Percentiles rank a stretch among this genome's conserved stretches.
phyloP scores from a whole-genome alignment of 148 eudicot genomes.

The Silene uniflora region DNA sequence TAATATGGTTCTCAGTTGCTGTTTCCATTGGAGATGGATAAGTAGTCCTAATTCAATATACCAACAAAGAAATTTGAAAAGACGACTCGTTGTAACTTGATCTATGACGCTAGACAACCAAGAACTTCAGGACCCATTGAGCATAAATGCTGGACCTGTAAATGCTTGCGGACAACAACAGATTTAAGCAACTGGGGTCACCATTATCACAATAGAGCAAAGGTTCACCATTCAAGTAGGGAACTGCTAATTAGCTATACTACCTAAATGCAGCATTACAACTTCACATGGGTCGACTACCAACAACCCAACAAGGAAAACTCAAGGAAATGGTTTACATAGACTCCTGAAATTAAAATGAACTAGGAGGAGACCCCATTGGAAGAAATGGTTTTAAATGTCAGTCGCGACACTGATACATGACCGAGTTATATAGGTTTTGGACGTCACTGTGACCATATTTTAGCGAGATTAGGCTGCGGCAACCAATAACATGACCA shows the following conservation, averaged over 20 bases:
- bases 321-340: constrained; percentile 2
- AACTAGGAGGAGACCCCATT: background rate
- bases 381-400: too few relatives aligned
- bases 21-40: background rate
- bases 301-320: background rate
- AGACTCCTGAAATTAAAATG: background rate
- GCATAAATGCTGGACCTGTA: background rate
- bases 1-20: background rate
- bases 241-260: background rate
- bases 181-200: constrained; percentile 8
- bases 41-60: background rate
- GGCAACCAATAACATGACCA: too few relatives aligned
- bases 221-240: background rate
- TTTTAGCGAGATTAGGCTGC: too few relatives aligned
- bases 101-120: background rate
- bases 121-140: background rate
- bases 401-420: too few relatives aligned
- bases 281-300: background rate
- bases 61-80: background rate
- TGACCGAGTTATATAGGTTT: too few relatives aligned
- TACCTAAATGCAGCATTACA: background rate
- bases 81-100: background rate
- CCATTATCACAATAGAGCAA: background rate
- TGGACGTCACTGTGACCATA: too few relatives aligned
- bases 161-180: background rate